These are phyloP conservation scores for Tolypocladium ovalisporum DNA, from an alignment of 2,329 filamentous ascomycete species.

Conservation along the genomic window DNA sequence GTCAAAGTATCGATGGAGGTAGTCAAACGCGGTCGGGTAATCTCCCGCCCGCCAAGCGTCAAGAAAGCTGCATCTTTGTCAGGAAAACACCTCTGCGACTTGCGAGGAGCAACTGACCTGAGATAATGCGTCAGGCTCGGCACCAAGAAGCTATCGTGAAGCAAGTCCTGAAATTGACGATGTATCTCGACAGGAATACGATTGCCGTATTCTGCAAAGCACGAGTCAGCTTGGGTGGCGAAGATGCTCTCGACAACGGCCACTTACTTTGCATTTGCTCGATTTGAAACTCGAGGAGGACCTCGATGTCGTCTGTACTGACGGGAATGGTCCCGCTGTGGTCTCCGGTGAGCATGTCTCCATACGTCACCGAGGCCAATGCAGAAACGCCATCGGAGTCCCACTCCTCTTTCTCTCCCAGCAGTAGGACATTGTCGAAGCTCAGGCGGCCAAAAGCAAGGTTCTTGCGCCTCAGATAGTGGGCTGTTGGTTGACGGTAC, in stretches of 20 bases:
- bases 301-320: constrained; percentile 72
- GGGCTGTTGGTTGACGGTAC: constrained; percentile 67
- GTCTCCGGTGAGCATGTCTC: constrained; percentile 38
- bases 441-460: constrained; percentile 44
- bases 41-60: constrained; percentile 89
- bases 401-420: constrained; percentile 40
- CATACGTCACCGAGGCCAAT: constrained; percentile 38
- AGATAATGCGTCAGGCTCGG: constrained; percentile 70
- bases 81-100: background rate
- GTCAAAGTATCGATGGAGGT: constrained; percentile 90
- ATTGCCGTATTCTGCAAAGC: constrained; percentile 53
- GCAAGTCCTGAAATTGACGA: constrained; percentile 55
- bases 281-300: constrained; percentile 77
- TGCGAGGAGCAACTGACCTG: constrained; percentile 29
- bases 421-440: constrained; percentile 45
- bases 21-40: constrained; percentile 81
- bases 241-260: background rate
- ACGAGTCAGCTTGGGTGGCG: constrained; percentile 5
- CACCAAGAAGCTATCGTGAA: constrained; percentile 55
- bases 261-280: constrained; percentile 69
- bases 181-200: constrained; percentile 67
- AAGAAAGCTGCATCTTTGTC: constrained; percentile 51
- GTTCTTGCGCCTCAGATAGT: constrained; percentile 52
- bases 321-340: constrained; percentile 33
- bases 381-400: constrained; percentile 28